Evolutionary conservation across 1,284 basidiomycete genomes (phyloP).

Genomic region (Coniferiporia weirii): DNA sequence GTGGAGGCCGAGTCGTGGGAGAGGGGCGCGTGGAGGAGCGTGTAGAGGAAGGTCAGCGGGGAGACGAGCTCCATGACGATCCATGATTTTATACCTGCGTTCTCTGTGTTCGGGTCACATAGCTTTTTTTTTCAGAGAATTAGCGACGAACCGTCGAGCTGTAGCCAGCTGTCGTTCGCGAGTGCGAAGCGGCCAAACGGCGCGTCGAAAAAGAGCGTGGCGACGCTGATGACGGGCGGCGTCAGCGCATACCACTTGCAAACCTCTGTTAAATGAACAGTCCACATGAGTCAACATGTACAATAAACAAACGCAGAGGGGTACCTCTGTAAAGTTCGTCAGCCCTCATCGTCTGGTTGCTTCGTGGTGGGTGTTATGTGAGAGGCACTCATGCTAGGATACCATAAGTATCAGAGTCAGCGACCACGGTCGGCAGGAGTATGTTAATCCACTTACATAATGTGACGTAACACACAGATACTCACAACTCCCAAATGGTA

Average conservation of each 20-base stretch:
- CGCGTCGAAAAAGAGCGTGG: constrained; percentile 48
- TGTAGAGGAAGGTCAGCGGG: constrained; percentile 53
- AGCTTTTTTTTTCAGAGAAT: no score
- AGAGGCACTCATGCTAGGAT: no score
- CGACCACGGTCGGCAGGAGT: no score
- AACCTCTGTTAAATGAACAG: constrained; percentile 21
- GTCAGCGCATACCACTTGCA: constrained; percentile 32
- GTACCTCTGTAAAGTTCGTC: background rate
- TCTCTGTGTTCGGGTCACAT: constrained; percentile 1
- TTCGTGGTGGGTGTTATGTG: no score
- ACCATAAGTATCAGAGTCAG: no score
- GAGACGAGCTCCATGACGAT: constrained; percentile 83
- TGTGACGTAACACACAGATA: no score
- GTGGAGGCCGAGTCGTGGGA: constrained; percentile 23
- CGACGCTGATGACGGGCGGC: constrained; percentile 26
- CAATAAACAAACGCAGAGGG: background rate
- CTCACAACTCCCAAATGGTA: no score
- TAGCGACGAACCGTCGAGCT: constrained; percentile 46
- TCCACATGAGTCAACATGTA: background rate
- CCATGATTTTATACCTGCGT: constrained; percentile 57
- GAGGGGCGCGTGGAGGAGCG: constrained; percentile 45
- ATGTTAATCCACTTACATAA: no score
- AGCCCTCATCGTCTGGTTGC: no score
- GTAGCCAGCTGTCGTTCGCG: constrained; percentile 37
- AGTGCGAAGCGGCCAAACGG: constrained; percentile 77